Conservation (phyloP, 2,329 filamentous ascomycete genomes). For the Dactylellina drechsleri region DNA sequence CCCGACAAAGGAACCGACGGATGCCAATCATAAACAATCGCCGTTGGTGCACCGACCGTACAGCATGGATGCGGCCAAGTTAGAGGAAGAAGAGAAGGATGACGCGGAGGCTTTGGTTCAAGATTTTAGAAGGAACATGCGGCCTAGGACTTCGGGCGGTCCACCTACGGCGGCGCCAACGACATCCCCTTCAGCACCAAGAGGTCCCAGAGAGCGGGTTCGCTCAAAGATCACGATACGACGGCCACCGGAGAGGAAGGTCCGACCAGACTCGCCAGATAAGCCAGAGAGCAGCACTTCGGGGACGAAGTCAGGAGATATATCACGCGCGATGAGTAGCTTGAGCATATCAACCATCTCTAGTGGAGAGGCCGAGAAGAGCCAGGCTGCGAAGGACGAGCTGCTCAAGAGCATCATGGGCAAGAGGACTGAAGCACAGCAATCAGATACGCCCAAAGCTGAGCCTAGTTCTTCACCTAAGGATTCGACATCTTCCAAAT, state of each 20-base stretch:
- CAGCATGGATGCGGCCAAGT: conserved; percentile 42
- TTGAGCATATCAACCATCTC: conserved; percentile 47
- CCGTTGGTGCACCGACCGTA: conserved; percentile 29
- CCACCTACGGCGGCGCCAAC: conserved; percentile 4
- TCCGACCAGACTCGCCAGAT: conserved; percentile 17
- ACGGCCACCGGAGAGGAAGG: conserved; percentile 32
- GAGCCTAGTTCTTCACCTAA: neutral
- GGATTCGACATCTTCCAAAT: neutral
- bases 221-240: conserved; percentile 49
- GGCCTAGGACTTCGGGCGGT: conserved; percentile 21
- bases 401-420: conserved; percentile 46
- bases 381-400: conserved; percentile 48
- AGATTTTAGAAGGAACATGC: conserved; percentile 43
- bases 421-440: conserved; percentile 33
- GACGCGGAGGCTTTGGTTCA: conserved; percentile 4
- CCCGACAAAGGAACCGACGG: conserved; percentile 6
- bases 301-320: conserved; percentile 20
- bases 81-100: conserved; percentile 34
- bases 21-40: neutral
- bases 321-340: conserved; percentile 39
- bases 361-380: conserved; percentile 48
- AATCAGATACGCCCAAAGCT: neutral
- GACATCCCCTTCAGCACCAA: conserved; percentile 10
- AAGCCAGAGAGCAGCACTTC: conserved; percentile 17
- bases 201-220: conserved; percentile 28